Conservation (phyloP, 441 rosid species). For the Gossypium trilobum region DNA sequence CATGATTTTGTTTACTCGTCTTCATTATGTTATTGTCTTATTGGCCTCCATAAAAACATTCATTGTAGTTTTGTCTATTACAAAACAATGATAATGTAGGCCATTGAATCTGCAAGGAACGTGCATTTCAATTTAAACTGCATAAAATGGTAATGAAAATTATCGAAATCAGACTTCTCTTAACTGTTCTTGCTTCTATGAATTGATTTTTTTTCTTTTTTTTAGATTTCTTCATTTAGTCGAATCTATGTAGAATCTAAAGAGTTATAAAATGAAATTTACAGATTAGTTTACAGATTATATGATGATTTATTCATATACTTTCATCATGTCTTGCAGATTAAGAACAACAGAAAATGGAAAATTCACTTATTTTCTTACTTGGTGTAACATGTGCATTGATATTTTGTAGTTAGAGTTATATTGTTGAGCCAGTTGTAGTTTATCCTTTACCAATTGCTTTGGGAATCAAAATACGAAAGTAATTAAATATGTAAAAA, state of each 20-base stretch:
- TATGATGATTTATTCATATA: too few species aligned
- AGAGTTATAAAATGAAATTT: background rate
- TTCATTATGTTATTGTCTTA: background rate
- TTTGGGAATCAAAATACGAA: too few species aligned
- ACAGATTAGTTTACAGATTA: too few species aligned
- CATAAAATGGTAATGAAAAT: background rate
- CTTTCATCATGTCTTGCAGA: too few species aligned
- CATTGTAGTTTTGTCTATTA: background rate
- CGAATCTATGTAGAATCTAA: too few species aligned
- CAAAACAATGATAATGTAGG: background rate
- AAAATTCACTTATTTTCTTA: too few species aligned
- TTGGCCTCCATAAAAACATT: background rate
- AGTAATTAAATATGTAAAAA: too few species aligned
- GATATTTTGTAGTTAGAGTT: too few species aligned
- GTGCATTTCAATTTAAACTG: background rate
- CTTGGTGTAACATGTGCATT: too few species aligned
- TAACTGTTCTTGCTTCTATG: background rate
- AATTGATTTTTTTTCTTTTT: background rate
- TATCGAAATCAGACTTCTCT: background rate
- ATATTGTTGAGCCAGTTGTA: too few species aligned
- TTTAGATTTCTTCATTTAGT: background rate
- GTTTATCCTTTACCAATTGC: too few species aligned
- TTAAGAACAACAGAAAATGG: too few species aligned
- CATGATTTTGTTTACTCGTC: constrained; percentile 13
- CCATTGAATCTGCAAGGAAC: background rate